Conservation (phyloP, 1,284 basidiomycete species). For the Naganishia liquefaciens region DNA sequence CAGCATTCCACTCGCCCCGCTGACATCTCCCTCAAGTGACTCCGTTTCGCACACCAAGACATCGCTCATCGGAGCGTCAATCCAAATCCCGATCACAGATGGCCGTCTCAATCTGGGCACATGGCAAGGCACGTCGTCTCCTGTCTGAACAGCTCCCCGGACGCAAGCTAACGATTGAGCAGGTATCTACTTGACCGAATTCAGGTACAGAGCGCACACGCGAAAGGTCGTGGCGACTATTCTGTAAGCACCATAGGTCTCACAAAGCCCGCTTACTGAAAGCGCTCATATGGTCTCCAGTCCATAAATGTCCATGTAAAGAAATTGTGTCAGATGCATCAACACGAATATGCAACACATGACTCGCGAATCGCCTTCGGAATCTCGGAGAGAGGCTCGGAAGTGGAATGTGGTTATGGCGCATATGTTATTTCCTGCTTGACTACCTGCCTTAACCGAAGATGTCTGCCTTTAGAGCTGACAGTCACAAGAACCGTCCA, state of each 20-base stretch:
- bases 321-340: too few species aligned
- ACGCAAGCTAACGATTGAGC: not conserved
- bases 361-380: too few species aligned
- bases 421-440: too few species aligned
- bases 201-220: conserved; percentile 66
- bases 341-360: too few species aligned
- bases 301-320: too few species aligned
- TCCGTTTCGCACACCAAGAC: conserved; percentile 86
- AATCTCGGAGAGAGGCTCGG: too few species aligned
- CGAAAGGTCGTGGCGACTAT: conserved; percentile 79
- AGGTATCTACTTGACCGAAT: conserved; percentile 83
- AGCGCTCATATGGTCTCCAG: not conserved
- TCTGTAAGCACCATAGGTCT: conserved; percentile 55
- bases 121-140: conserved; percentile 69
- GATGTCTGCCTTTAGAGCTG: too few species aligned
- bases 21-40: conserved; percentile 44
- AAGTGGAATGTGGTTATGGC: too few species aligned
- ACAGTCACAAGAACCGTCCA: too few species aligned
- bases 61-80: conserved; percentile 74
- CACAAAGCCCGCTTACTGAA: not conserved
- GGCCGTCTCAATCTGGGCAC: conserved; percentile 80
- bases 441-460: too few species aligned
- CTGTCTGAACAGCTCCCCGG: not conserved
- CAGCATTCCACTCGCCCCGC: too few species aligned
- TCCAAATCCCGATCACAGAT: conserved; percentile 81